Evolutionary conservation across 495 filamentous ascomycete species (phyloP), one percentile per base, ranked within the genome.

Genomic region (Penicillium waksmanii): DNA sequence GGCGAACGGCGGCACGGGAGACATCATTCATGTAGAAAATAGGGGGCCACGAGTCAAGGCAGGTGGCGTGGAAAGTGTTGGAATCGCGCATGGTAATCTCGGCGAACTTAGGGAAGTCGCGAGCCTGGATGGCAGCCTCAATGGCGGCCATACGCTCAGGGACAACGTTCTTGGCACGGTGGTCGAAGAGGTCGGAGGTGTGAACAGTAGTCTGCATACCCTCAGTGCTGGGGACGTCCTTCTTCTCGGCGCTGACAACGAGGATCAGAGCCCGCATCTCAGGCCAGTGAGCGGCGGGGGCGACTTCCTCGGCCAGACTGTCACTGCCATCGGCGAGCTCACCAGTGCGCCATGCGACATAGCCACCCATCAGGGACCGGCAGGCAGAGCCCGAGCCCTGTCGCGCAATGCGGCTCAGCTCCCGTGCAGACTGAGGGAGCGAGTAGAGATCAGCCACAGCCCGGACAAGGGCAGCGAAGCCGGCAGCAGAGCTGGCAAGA

Each of bases 11-110:
- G 8, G 93, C 91, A 15, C 89, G 79, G 17, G 85, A 89, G 18
- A 94, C 87, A 74, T 98, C 95, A 68, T 98, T 99, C 80, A 98
- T 84, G 78, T 99, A 99, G 78, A 96, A 96, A 62, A 99, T 98
- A 13, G 95, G 95, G 51, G 95, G 95, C 72, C 89, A 89, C 0
- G 96, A 97, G 77, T 99, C 95, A 58, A 94, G 78, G 70, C 95
- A 97, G 33, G 89, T 90, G 15, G 95, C 91, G 71, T 99, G 95
- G 86, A 99, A 99, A 54, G 84, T 87, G 74, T 99, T 99, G 68
- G 89, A 93, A 69, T 98, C 95, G 66, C 86, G 87, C 93, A 96
- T 98, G 12, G 96, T 96, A 35, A 97, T 83, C 72, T 88, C 84
- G 5, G 87, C 95, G 69, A 98, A 98, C n/a, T 77, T 75, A 57